phyloP scores from a whole-genome alignment of 179 eudicot species.

The Carnegiea gigantea region DNA sequence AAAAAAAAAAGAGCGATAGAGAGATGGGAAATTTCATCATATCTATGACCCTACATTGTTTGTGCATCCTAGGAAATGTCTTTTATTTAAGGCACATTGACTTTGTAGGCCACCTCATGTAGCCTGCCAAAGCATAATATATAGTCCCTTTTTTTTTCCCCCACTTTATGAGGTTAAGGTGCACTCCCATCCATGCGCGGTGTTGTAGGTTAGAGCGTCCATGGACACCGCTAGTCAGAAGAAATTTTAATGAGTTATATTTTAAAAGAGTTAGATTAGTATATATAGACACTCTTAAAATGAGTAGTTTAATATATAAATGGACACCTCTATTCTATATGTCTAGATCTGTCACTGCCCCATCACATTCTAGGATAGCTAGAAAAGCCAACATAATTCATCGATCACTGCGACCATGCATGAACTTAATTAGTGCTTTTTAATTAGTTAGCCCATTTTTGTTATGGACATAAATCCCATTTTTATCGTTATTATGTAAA shows the following conservation, averaged over 20 bases:
- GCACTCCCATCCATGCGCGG: neutral
- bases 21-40: neutral
- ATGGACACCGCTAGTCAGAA: too few species aligned
- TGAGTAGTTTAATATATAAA: too few species aligned
- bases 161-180: neutral
- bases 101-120: neutral
- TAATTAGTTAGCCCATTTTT: neutral
- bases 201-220: too few species aligned
- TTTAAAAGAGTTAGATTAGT: too few species aligned
- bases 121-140: neutral
- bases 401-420: neutral
- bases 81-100: neutral
- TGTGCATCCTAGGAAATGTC: conserved; percentile 9
- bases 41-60: neutral
- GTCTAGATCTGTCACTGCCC: neutral
- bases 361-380: neutral
- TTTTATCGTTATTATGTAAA: too few species aligned
- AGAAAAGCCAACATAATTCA: neutral
- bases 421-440: neutral
- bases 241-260: too few species aligned
- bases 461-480: too few species aligned
- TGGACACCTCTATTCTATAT: too few species aligned
- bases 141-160: neutral
- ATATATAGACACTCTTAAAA: too few species aligned
- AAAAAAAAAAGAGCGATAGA: neutral